phyloP scores from a whole-genome alignment of 495 filamentous ascomycete genomes.

The Sphaerosporella brunnea region DNA sequence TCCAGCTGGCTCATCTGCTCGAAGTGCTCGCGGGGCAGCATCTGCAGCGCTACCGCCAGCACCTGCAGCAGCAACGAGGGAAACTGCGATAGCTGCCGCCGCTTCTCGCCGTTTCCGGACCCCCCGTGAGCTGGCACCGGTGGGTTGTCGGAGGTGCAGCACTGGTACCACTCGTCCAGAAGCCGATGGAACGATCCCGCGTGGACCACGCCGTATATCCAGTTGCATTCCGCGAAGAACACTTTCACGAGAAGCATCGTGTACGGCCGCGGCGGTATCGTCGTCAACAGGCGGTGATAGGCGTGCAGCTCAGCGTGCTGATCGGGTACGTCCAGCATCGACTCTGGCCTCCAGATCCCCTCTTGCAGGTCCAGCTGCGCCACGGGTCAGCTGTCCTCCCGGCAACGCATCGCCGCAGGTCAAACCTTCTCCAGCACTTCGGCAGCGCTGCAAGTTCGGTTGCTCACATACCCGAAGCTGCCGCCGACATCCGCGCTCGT shows the following conservation, averaged over 20 bases:
- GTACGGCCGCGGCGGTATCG: slow-evolving; percentile 34
- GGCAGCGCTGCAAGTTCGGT: slow-evolving; percentile 15
- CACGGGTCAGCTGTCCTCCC: background rate
- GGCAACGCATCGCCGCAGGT: background rate
- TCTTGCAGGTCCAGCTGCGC: background rate
- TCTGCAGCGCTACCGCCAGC: slow-evolving; percentile 37
- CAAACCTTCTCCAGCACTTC: slow-evolving; percentile 24
- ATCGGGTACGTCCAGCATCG: slow-evolving; percentile 13
- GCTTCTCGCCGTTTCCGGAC: slow-evolving; percentile 7
- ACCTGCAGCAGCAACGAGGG: slow-evolving; percentile 42
- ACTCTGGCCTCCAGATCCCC: background rate
- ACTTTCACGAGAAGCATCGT: slow-evolving; percentile 36
- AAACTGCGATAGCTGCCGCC: slow-evolving; percentile 27
- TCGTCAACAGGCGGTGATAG: slow-evolving; percentile 15
- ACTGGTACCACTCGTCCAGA: slow-evolving; percentile 33
- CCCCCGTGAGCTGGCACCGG: slow-evolving; percentile 13
- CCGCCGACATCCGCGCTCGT: slow-evolving; percentile 14
- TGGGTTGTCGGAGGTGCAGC: slow-evolving; percentile 13
- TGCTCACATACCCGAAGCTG: slow-evolving; percentile 21
- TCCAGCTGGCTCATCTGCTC: slow-evolving; percentile 36
- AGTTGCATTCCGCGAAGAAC: slow-evolving; percentile 42
- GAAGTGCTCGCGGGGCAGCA: slow-evolving; percentile 33
- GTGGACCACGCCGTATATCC: slow-evolving; percentile 41
- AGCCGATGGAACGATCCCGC: slow-evolving; percentile 33
- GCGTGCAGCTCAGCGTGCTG: slow-evolving; percentile 19